Evolutionary conservation across 129 eudicot species (phyloP), one percentile per base, ranked within the genome.

Genomic region (Pseudognaphalium luteoalbum): DNA sequence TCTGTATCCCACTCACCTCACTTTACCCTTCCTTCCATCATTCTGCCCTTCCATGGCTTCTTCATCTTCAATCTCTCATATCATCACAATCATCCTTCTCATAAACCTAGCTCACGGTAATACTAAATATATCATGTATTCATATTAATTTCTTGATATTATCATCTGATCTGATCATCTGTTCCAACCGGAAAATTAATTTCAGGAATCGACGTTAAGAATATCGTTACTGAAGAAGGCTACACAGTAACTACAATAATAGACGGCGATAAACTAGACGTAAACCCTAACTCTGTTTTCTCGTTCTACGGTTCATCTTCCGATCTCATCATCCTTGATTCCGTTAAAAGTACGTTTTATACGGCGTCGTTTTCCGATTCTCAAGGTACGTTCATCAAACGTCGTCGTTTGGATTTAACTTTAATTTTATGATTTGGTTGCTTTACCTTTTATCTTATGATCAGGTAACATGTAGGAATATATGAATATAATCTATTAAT

Each of bases 161-260:
- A 44, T 11, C 52, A 11, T 12, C 17, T 12, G 50, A 11, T 12
- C 17, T 12, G 50, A 44, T 78, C 76, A 16, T 25, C 41, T 25
- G 16, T 69, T 14, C 5, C 56, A 32, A 20, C 66, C n/a, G 9
- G 6, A 16, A 56, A 56, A 17, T 80, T 75, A 72, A 66, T 76
- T 62, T 63, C 73, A n/a, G 88, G 75, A 22, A 81, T 66, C 61
- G 41, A 41, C 57, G 42, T 14, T 9, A 73, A 77, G 74, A 28
- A 20, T 50, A 29, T 77, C 20, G 54, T 88, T 4, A 77, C 56
- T 14, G 96, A 93, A 56, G 95, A 93, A 29, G 98, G 96, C 62
- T 90, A 93, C 83, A 80, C 89, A 32, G 96, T 88, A 44, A 81
- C 81, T 28, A 93, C 91, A 33, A 67, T 90, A 2, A 30, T 93